Percentiles rank a stretch among this genome's conserved stretches.
phyloP scores from a whole-genome alignment of 106 monocot genomes.

The Dendrobium huoshanense region DNA sequence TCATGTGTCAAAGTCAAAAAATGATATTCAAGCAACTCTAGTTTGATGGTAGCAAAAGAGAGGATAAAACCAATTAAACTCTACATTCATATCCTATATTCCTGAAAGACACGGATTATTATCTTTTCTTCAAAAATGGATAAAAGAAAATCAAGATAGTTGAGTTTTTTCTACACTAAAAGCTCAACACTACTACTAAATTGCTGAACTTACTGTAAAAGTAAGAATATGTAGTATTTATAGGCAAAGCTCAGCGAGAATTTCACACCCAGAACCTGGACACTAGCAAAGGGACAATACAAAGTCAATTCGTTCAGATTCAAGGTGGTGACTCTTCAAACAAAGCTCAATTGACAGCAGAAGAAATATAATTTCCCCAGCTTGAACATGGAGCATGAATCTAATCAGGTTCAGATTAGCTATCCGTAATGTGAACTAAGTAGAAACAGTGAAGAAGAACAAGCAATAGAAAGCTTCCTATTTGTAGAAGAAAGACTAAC shows the following conservation, averaged over 20 bases:
- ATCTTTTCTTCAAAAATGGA: neutral
- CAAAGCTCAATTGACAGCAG: neutral
- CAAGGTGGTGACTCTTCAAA: neutral
- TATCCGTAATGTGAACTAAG: neutral
- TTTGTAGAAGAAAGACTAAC: conserved; percentile 25
- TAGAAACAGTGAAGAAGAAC: neutral
- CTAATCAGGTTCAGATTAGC: neutral
- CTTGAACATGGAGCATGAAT: neutral
- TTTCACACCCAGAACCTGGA: neutral
- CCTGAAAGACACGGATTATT: neutral
- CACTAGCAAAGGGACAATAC: neutral
- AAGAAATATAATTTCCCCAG: neutral
- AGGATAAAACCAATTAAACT: neutral
- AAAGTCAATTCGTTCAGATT: neutral
- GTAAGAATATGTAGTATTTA: neutral
- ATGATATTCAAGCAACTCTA: too few relatives aligned
- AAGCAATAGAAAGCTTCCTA: neutral
- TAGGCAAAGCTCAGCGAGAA: neutral
- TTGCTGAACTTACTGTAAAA: neutral
- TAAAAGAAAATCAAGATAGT: too few relatives aligned
- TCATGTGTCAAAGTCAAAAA: neutral
- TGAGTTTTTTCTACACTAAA: too few relatives aligned
- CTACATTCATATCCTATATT: neutral
- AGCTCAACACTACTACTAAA: neutral
- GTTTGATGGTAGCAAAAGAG: too few relatives aligned